Base-by-base conservation (phyloP, 2,329 filamentous ascomycete genomes). In the Fusarium sp. region DNA sequence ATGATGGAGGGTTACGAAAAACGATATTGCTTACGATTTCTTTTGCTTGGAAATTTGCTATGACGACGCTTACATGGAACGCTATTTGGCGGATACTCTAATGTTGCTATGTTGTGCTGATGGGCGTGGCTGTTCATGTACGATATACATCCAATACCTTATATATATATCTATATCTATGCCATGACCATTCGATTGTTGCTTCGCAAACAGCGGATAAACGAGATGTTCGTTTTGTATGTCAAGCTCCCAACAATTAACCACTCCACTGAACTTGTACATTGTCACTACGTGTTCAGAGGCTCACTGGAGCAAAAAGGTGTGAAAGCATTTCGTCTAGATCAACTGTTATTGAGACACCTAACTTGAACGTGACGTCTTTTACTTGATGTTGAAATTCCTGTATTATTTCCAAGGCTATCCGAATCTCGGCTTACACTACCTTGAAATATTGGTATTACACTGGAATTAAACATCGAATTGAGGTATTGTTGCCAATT, bases 111-210 rank as follows among this genome's bases (percentile, higher is more conserved):
- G 46, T 36, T 24, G 13, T 32, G 44, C 29, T 39, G 42, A 48
- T 29, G 45, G 48, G 22, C 38, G 42, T 55, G 50, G 35, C 45
- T 66, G 53, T 50, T 63, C 28, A 45, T 67, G 65, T 70, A 70
- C 49, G 54, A 64, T 66, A 58, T 47, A 19, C 19, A 19, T 19
- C 19, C 19, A 19, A 19, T 19, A 19, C 19, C 19, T 31, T 32
- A 44, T 50, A 34, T 13, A 28, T 32, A 41, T 26, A 8, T 31
- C 40, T 28, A 42, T 51, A 47, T 44, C 53, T 54, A 62, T 58
- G 65, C 54, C 49, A 53, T 35, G 50, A 58, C 40, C 58, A 43
- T 42, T 57, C 39, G 52, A 48, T 45, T 46, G 24, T 47, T 50
- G 54, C 58, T 53, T 36, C 36, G 54, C 49, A 58, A 34, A 36